Base-by-base conservation (phyloP, 345 rosid species). In the Arabis hirsuta region DNA sequence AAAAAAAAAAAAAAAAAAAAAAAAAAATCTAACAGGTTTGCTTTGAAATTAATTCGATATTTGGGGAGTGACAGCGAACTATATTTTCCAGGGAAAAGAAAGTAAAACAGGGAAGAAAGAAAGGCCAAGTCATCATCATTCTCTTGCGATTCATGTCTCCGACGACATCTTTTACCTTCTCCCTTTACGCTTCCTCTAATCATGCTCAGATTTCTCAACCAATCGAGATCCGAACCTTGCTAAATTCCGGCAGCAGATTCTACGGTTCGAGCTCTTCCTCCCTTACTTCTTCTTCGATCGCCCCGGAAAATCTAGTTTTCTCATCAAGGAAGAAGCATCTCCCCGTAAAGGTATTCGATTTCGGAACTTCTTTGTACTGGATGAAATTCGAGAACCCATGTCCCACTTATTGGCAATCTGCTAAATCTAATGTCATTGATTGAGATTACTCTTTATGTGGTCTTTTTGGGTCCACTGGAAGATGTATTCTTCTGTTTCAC, bases 311-410 rank as follows among this genome's bases (percentile, higher is more conserved):
- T 24, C 12, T 60, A 11, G 34, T 60, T 53, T 60, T 36, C 64
- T 36, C 69, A 54, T 9, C 68, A 24, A 81, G 83, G 59, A 79
- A 77, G 43, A 86, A 74, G 55, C 74, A 53, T 53, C 61, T 53
- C 39, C 77, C 82, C 20, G 47, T 82, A 27, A 88, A 88, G 96
- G 96, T 86, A 59, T 54, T 48, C 20, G 61, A 50, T 65, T 58
- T 5, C 54, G 12, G 14, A 60, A 29, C 8, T 11, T 59, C 5
- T 51, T 13, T 29, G 19, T 44, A 53, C 10, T 56, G 29, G 4
- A 8, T 32, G 19, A 7, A 66, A 51, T 61, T 31, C 19, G 71
- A 58, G 32, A 59, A 73, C 78, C 72, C 67, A 66, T 58, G 14
- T 22, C 29, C 72, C 36, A 46, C 12, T 52, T 61, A 12, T 29